These are phyloP conservation scores for Arthromyces matolae DNA, from an alignment of 768 basidiomycete genomes.

Conservation along the genomic window DNA sequence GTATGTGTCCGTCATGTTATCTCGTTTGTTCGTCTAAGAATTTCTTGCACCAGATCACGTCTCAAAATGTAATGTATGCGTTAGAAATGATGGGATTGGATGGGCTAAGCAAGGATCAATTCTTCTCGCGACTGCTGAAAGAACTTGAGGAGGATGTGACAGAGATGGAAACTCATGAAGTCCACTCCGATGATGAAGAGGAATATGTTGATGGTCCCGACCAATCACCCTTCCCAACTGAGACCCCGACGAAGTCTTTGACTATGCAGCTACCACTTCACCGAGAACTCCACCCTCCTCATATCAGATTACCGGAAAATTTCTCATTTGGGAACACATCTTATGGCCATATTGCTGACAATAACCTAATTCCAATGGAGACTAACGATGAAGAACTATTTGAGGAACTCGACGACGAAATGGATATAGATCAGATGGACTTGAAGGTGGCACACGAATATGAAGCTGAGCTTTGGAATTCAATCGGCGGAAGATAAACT, in stretches of 20 bases:
- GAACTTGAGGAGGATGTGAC: too few relatives aligned
- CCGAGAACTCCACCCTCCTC: constrained; percentile 23
- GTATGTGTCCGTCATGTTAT: constrained; percentile 15
- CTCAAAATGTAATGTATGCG: constrained; percentile 44
- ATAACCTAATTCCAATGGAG: constrained; percentile 19
- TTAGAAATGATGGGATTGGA: constrained; percentile 43
- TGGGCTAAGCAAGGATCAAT: constrained; percentile 32
- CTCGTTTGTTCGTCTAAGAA: background rate
- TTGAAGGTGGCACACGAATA: constrained; percentile 24
- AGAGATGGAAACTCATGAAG: too few relatives aligned
- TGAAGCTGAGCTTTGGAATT: constrained; percentile 42
- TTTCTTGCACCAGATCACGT: constrained; percentile 34
- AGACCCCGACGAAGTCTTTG: constrained; percentile 9
- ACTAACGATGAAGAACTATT: constrained; percentile 22
- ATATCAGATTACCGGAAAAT: constrained; percentile 18
- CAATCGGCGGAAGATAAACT: constrained; percentile 8
- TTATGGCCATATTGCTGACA: constrained; percentile 2
- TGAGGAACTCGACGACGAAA: constrained; percentile 42
- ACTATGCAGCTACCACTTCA: constrained; percentile 18
- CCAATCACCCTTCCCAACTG: constrained; percentile 2
- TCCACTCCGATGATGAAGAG: background rate
- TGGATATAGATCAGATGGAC: constrained; percentile 36
- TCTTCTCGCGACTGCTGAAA: constrained; percentile 36
- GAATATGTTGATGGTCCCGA: constrained; percentile 13
- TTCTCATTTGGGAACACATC: background rate